phyloP scores from a whole-genome alignment of 345 rosid species.

The Microcos paniculata region DNA sequence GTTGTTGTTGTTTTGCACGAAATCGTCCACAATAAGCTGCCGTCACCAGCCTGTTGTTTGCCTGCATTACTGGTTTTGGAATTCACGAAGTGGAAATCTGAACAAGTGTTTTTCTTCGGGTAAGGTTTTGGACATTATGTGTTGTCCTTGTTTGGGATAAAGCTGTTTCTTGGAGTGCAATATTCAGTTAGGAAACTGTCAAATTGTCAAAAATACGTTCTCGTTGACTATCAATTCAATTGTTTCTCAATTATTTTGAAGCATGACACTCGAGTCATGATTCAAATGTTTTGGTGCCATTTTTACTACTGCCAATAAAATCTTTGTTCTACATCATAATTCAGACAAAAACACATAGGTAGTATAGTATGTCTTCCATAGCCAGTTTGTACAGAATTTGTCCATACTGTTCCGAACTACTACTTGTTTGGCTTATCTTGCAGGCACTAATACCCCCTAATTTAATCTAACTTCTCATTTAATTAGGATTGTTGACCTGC shows the following conservation, averaged over 20 bases:
- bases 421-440: not conserved
- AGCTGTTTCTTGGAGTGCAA: not conserved
- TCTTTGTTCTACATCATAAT: not conserved
- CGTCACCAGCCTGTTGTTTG: not conserved
- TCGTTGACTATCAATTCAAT: not conserved
- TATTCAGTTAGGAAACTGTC: not conserved
- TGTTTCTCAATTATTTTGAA: not conserved
- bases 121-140: not conserved
- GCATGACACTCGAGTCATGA: not conserved
- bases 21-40: conserved; percentile 3
- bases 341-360: too few species aligned
- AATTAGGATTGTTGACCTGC: too few species aligned
- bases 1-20: conserved; percentile 6
- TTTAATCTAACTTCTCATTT: not conserved
- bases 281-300: not conserved
- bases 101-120: not conserved
- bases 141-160: not conserved
- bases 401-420: not conserved
- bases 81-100: not conserved
- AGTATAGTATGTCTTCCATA: not conserved
- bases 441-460: not conserved
- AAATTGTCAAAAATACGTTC: not conserved
- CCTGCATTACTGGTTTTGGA: not conserved
- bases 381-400: not conserved
- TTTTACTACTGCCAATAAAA: not conserved